These are phyloP conservation scores for Daldinia grandis DNA, from an alignment of 495 filamentous ascomycete genomes.

Conservation along the genomic window DNA sequence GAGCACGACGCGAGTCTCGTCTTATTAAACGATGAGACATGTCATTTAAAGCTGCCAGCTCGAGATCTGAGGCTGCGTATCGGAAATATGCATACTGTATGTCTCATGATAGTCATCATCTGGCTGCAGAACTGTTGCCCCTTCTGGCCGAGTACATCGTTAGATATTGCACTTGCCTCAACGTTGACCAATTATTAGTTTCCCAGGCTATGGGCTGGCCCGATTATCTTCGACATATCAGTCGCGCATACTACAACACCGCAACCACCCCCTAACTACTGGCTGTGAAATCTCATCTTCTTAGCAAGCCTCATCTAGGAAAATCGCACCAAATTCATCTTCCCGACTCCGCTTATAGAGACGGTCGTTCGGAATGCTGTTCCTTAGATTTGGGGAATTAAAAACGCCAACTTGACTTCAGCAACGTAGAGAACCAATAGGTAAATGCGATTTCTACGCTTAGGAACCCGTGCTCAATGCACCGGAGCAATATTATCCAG, in stretches of 20 bases:
- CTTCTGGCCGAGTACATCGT: slow-evolving; percentile 35
- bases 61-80: slow-evolving; percentile 40
- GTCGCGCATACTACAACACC: background rate
- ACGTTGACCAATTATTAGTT: slow-evolving; percentile 16
- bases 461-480: background rate
- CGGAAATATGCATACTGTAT: slow-evolving; percentile 44
- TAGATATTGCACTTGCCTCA: slow-evolving; percentile 14
- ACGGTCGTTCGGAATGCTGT: background rate
- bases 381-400: background rate
- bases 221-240: slow-evolving; percentile 14
- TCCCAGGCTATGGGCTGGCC: background rate
- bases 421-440: background rate
- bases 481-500: background rate
- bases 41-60: slow-evolving; percentile 35
- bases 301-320: background rate
- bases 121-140: slow-evolving; percentile 27
- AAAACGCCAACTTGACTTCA: background rate
- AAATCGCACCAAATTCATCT: background rate
- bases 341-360: background rate
- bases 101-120: slow-evolving; percentile 34
- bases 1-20: slow-evolving; percentile 32
- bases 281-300: background rate
- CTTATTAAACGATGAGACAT: slow-evolving; percentile 39
- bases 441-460: background rate
- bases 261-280: background rate